Evolutionary conservation across 768 basidiomycete genomes (phyloP), one percentile per base, ranked within the genome.

Genomic region (Mycena floridula): DNA sequence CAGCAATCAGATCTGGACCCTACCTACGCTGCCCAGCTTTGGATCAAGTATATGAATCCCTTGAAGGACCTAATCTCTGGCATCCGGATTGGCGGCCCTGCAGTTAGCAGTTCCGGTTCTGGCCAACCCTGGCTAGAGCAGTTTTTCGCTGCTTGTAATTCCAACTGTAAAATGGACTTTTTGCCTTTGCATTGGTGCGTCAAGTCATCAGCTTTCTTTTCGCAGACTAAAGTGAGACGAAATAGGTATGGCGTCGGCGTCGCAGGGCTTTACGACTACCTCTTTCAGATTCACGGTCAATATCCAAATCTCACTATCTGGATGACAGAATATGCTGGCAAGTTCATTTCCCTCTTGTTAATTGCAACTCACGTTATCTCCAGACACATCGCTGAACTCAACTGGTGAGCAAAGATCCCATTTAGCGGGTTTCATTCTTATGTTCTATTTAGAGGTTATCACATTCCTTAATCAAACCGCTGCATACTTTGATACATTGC

Each of bases 261-360:
- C 1, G 73, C 72, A 39, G 69, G 66, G 9, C 80, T 85, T 53
- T 72, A 72, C 40, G 65, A 68, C 40, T 79, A 82, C 50, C 58
- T 83, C 22, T 67, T 71, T 58, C 67, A 75, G 50, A 69, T 80
- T 37, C 74, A 81, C 49, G 55, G 62, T 5, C 59, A 69, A 7
- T 83, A 69, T 48, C 72, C 70, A 42, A 49, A 78, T 37, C 59
- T 61, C 23, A 72, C 78, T 2, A 62, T 82, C 15, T 85, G 82
- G 82, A 69, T 85, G 5, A 82, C 81, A 4, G 82, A 82, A 51
- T 82, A 67, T 57, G 78, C 77, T 1, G n/a, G n/a, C n/a, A n/a
- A n/a, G n/a, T n/a, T n/a, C n/a, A n/a, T n/a, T n/a, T n/a, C n/a
- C n/a, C n/a, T n/a, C n/a, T n/a, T n/a, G n/a, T n/a, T n/a, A n/a